Evolutionary conservation across 2,329 filamentous ascomycete genomes (phyloP).

Genomic region (Colletotrichum camelliae): DNA sequence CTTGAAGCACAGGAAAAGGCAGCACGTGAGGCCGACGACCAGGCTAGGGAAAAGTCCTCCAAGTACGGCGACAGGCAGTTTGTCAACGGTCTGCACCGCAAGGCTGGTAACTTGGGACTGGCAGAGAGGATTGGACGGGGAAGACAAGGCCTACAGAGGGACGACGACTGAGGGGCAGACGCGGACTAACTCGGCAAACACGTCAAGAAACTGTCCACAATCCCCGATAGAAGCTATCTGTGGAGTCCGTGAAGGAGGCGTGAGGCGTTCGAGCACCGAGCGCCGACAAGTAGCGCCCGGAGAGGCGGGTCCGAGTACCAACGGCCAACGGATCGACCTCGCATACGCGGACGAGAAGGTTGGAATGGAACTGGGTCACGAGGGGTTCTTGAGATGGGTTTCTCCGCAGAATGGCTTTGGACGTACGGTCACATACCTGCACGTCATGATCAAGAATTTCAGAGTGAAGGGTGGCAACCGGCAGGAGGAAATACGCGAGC

Average conservation of each 20-base stretch:
- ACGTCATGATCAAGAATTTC: not conserved
- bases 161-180: constrained; percentile 42
- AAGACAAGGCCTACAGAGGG: constrained; percentile 48
- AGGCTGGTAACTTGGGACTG: constrained; percentile 57
- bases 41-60: constrained; percentile 60
- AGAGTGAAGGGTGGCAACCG: not conserved
- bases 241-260: not conserved
- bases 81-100: constrained; percentile 65
- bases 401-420: not conserved
- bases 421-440: not conserved
- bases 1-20: constrained; percentile 69
- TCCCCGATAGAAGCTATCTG: not conserved
- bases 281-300: not conserved
- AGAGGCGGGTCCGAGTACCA: not conserved
- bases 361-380: not conserved
- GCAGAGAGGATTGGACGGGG: constrained; percentile 57
- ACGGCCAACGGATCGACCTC: not conserved
- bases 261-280: not conserved
- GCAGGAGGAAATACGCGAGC: not conserved
- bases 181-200: not conserved
- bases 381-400: not conserved
- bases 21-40: constrained; percentile 71
- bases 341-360: not conserved
- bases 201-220: not conserved
- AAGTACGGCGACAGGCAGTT: constrained; percentile 71